Conservation (phyloP, 1,284 basidiomycete genomes). For the Malassezia nana region DNA sequence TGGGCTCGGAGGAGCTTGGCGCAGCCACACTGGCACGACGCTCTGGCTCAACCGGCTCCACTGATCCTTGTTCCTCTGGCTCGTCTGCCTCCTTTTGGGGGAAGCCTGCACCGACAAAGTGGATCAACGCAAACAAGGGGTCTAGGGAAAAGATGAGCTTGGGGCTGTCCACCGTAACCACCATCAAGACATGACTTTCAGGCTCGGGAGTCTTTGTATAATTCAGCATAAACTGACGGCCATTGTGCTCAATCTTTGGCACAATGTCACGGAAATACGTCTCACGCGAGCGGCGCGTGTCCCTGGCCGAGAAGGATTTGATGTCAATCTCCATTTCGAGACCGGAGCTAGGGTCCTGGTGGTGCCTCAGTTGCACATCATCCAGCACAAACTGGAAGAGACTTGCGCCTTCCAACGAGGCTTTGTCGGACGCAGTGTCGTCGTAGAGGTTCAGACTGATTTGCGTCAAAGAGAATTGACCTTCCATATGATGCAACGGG, state of each 20-base stretch:
- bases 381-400: conserved; percentile 53
- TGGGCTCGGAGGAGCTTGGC: background rate
- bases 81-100: background rate
- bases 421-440: background rate
- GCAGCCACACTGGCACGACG: background rate
- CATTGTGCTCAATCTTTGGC: conserved; percentile 74
- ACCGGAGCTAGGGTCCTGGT: conserved; percentile 71
- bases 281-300: conserved; percentile 64
- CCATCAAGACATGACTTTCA: conserved; percentile 59
- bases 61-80: background rate
- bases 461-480: background rate
- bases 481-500: background rate
- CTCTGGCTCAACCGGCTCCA: background rate
- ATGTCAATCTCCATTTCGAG: conserved; percentile 77
- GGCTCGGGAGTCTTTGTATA: conserved; percentile 63
- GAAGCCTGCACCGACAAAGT: conserved; percentile 70
- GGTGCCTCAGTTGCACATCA: conserved; percentile 73
- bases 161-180: conserved; percentile 85
- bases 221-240: conserved; percentile 89
- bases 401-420: conserved; percentile 2
- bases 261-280: conserved; percentile 91
- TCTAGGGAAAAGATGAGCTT: conserved; percentile 87
- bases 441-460: conserved; percentile 10
- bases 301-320: conserved; percentile 80
- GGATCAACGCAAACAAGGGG: conserved; percentile 74